Conservation (phyloP, 2,329 filamentous ascomycete species). For the Microdochium nivale region DNA sequence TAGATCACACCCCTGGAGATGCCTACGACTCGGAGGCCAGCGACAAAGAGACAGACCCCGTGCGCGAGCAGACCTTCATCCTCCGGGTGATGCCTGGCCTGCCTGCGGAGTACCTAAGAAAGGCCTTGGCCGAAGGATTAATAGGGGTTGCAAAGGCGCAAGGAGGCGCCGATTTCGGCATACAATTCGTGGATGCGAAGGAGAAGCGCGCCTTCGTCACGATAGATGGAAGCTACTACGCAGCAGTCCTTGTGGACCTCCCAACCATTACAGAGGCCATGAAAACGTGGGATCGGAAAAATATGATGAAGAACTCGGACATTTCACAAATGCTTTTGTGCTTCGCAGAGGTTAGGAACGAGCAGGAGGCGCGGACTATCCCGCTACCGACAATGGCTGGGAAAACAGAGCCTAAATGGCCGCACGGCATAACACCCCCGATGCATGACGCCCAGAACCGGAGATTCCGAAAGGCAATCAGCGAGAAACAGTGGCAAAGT, state of each 20-base stretch:
- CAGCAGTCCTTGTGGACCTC: constrained; percentile 71
- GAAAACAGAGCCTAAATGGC: constrained; percentile 61
- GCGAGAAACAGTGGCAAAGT: constrained; percentile 74
- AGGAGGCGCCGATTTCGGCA: constrained; percentile 67
- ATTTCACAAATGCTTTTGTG: constrained; percentile 85
- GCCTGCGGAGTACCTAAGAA: constrained; percentile 75
- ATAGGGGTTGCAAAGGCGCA: constrained; percentile 57
- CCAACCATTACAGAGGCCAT: constrained; percentile 83
- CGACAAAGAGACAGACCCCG: constrained; percentile 78
- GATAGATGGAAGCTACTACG: constrained; percentile 63
- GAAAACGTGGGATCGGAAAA: constrained; percentile 87
- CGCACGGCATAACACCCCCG: constrained; percentile 79
- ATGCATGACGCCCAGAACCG: constrained; percentile 79
- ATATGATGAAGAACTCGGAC: constrained; percentile 83
- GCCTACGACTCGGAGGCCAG: constrained; percentile 96
- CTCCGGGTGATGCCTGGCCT: constrained; percentile 81
- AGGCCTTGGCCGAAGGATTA: constrained; percentile 66
- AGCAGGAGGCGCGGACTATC: constrained; percentile 55
- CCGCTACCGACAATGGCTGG: constrained; percentile 64
- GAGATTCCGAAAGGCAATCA: constrained; percentile 75
- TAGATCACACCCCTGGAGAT: constrained; percentile 66
- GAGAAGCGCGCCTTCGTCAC: constrained; percentile 65
- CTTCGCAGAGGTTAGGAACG: constrained; percentile 56
- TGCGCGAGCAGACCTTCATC: constrained; percentile 83
- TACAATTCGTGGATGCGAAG: constrained; percentile 72